phyloP scores from a whole-genome alignment of 2,329 filamentous ascomycete genomes.

The Lachnellula cervina region DNA sequence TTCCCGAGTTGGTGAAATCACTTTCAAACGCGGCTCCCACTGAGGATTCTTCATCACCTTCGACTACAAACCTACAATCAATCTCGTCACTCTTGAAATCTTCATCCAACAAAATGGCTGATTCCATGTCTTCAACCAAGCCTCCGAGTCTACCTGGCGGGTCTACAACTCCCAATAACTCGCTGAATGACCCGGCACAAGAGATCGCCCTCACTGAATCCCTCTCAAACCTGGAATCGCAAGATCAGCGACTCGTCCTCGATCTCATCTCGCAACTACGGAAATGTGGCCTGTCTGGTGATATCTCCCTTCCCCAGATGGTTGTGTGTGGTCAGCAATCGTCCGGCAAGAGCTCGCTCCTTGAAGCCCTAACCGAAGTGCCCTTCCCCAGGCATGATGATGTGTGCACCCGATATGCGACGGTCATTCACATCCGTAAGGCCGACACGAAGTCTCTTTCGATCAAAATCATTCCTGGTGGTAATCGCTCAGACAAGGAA shows the following conservation, averaged over 20 bases:
- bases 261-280: slow-evolving; percentile 54
- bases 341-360: slow-evolving; percentile 58
- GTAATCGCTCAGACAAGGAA: slow-evolving; percentile 41
- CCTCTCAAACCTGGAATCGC: slow-evolving; percentile 31
- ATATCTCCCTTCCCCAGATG: slow-evolving; percentile 52
- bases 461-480: slow-evolving; percentile 53
- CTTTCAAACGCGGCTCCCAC: not conserved
- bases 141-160: not conserved
- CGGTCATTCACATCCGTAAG: slow-evolving; percentile 39
- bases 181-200: not conserved
- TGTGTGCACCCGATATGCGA: slow-evolving; percentile 54
- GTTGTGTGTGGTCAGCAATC: slow-evolving; percentile 62
- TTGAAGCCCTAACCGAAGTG: slow-evolving; percentile 59
- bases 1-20: not conserved
- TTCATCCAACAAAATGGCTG: not conserved
- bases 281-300: slow-evolving; percentile 47
- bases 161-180: not conserved
- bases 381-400: slow-evolving; percentile 56
- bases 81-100: no score
- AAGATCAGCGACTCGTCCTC: slow-evolving; percentile 52
- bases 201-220: not conserved
- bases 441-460: slow-evolving; percentile 40
- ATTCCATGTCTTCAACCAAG: not conserved
- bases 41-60: not conserved
- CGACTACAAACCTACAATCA: no score